These are phyloP conservation scores for Coprinopsis strossmayeri DNA, from an alignment of 768 basidiomycete species.

Conservation along the genomic window DNA sequence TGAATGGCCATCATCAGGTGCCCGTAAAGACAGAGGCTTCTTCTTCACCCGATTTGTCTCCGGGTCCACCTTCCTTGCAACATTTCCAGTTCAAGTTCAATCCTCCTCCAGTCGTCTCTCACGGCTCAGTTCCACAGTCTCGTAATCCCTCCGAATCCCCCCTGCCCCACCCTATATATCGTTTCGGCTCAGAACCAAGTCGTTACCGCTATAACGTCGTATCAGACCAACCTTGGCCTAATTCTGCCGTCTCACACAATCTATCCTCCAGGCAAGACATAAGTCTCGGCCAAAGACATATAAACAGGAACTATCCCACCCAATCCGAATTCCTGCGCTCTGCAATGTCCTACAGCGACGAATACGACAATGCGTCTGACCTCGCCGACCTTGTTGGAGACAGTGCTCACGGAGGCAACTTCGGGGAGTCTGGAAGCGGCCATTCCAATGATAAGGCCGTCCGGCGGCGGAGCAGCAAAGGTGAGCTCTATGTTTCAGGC, in stretches of 20 bases:
- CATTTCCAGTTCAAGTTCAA: conserved; percentile 32
- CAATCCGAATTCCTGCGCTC: conserved; percentile 12
- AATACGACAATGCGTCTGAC: conserved; percentile 57
- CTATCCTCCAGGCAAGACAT: conserved; percentile 10
- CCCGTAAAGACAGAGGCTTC: conserved; percentile 36
- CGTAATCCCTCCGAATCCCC: conserved; percentile 25
- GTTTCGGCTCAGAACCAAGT: conserved; percentile 22
- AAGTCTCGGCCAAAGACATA: conserved; percentile 7
- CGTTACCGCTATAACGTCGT: conserved; percentile 18
- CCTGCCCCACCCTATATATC: conserved; percentile 26
- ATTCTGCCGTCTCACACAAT: conserved; percentile 18
- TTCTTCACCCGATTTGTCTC: conserved; percentile 37
- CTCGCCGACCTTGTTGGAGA: conserved; percentile 38
- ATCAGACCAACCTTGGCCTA: conserved; percentile 23
- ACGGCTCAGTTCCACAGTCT: conserved; percentile 29
- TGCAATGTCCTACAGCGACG: conserved; percentile 46
- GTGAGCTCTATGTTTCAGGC: conserved; percentile 21
- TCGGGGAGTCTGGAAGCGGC: conserved; percentile 14
- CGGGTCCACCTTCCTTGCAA: conserved; percentile 25
- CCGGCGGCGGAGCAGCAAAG: conserved; percentile 73
- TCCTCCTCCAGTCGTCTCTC: conserved; percentile 24
- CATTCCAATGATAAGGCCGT: conserved; percentile 42
- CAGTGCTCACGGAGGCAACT: conserved; percentile 6
- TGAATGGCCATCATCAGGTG: conserved; percentile 11
- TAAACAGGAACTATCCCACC: conserved; percentile 12